Evolutionary conservation across 371 early-diverging fungal species (phyloP).

Genomic region (Syncephalastrum monosporum): DNA sequence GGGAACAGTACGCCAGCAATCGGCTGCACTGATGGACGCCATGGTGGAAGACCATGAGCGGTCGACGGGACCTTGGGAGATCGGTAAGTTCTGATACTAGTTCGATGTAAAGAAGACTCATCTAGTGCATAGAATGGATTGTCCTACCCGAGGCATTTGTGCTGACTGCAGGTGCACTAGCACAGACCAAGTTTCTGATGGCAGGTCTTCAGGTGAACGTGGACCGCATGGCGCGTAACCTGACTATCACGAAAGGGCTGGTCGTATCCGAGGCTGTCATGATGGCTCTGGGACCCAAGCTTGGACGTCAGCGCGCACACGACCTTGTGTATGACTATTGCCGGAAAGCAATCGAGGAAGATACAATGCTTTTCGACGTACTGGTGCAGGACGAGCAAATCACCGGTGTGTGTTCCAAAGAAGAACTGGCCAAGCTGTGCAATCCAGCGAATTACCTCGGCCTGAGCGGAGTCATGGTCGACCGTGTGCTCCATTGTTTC

Average conservation of each 20-base stretch:
- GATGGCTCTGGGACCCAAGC: constrained; percentile 18
- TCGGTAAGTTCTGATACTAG: constrained; percentile 12
- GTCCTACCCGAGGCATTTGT: constrained; percentile 22
- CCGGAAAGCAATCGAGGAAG: constrained; percentile 13
- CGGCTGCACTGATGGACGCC: constrained; percentile 20
- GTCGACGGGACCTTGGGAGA: constrained; percentile 22
- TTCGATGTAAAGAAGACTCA: neutral
- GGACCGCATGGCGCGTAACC: constrained; percentile 15
- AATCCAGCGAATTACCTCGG: constrained; percentile 20
- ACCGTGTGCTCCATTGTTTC: constrained; percentile 6
- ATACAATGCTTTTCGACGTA: constrained; percentile 11
- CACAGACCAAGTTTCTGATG: constrained; percentile 15
- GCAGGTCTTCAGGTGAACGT: constrained; percentile 17
- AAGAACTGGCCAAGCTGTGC: constrained; percentile 11
- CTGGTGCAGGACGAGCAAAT: constrained; percentile 10
- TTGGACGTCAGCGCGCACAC: constrained; percentile 20
- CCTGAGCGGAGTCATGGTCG: constrained; percentile 16
- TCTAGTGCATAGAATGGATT: constrained; percentile 14
- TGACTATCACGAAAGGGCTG: constrained; percentile 18
- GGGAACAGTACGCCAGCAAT: constrained; percentile 20
- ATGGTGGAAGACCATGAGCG: constrained; percentile 25
- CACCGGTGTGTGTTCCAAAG: constrained; percentile 1
- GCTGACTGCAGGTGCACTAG: constrained; percentile 17
- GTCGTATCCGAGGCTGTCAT: constrained; percentile 23
- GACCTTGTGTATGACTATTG: constrained; percentile 22